These are phyloP conservation scores for Tetracladium maxilliforme DNA, from an alignment of 2,329 filamentous ascomycete species.

Conservation along the genomic window DNA sequence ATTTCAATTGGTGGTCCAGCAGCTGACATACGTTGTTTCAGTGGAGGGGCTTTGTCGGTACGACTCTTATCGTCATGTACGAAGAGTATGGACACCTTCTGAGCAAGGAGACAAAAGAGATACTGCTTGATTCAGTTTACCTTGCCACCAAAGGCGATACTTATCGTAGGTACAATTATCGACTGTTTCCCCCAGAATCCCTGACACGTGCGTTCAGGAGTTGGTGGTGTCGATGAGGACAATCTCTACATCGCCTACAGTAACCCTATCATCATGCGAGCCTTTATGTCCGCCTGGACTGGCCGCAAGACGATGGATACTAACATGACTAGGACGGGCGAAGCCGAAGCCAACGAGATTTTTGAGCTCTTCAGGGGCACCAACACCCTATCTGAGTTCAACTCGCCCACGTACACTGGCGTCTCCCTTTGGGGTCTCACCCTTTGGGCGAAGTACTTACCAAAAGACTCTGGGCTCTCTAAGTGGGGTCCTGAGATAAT, in stretches of 20 bases:
- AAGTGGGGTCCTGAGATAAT: constrained; percentile 35
- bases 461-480: constrained; percentile 34
- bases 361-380: constrained; percentile 39
- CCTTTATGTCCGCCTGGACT: constrained; percentile 42
- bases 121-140: constrained; percentile 37
- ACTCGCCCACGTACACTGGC: constrained; percentile 43
- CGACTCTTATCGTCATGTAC: constrained; percentile 38
- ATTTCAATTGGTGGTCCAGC: no score
- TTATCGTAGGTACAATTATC: no score
- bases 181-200: no score
- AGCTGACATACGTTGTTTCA: no score
- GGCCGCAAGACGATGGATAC: constrained; percentile 34
- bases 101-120: constrained; percentile 15
- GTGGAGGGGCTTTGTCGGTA: constrained; percentile 50
- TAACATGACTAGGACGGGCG: constrained; percentile 44
- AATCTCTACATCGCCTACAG: constrained; percentile 49
- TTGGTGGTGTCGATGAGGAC: constrained; percentile 42
- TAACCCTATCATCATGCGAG: constrained; percentile 48
- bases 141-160: constrained; percentile 42
- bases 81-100: constrained; percentile 45
- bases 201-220: no score
- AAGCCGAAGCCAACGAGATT: constrained; percentile 37
- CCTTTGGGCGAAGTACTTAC: constrained; percentile 44
- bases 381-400: constrained; percentile 41
- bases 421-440: constrained; percentile 43